Evolutionary conservation across 78 protist species (phyloP).

Genomic region (Dictyostelium firmibasis): DNA sequence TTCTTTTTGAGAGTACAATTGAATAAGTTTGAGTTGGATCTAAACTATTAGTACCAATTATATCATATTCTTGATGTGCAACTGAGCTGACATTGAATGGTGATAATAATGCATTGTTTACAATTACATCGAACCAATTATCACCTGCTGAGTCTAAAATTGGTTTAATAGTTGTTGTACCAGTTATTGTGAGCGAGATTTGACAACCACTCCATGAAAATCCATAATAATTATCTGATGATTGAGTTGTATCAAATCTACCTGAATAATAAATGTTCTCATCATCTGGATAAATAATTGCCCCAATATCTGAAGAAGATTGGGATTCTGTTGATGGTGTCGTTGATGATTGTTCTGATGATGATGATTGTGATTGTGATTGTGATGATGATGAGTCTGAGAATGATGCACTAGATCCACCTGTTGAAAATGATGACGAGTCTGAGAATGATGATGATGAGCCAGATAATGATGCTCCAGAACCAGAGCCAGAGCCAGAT

Average conservation of each 20-base stretch:
- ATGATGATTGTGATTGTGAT: background rate
- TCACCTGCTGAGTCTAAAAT: background rate
- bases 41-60: background rate
- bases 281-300: background rate
- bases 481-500: background rate
- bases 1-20: background rate
- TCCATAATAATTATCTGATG: background rate
- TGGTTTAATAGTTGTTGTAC: background rate
- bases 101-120: background rate
- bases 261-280: background rate
- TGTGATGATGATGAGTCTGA: background rate
- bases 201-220: constrained; percentile 5
- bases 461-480: background rate
- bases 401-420: background rate
- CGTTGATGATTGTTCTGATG: background rate
- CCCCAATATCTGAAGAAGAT: background rate
- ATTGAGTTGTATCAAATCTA: background rate
- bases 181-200: background rate
- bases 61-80: background rate
- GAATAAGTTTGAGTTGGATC: constrained; percentile 12
- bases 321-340: background rate
- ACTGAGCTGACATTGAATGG: constrained; percentile 1
- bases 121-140: background rate
- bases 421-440: background rate
- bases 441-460: background rate